A percentile compares a stretch with the other conserved stretches of the same genome.
phyloP scores from a whole-genome alignment of 176 grass and related monocot species.

The Chrysopogon serrulatus region DNA sequence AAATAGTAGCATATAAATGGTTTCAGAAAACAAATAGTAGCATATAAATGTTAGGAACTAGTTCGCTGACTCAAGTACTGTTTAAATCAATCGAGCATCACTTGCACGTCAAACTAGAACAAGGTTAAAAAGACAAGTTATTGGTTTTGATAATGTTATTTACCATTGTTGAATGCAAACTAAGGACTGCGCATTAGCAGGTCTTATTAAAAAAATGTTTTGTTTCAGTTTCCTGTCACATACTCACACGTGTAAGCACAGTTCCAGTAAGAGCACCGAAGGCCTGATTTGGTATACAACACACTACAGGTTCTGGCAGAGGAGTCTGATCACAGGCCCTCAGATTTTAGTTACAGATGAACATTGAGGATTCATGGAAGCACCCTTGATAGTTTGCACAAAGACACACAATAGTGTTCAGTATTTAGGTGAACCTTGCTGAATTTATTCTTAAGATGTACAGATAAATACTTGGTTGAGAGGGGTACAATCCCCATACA shows the following conservation, averaged over 20 bases:
- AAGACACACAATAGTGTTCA: background rate
- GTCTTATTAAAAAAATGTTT: background rate
- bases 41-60: background rate
- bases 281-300: background rate
- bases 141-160: background rate
- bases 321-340: background rate
- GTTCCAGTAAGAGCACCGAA: background rate
- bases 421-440: slow-evolving; percentile 5
- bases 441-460: background rate
- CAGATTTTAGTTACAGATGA: background rate
- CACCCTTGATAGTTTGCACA: background rate
- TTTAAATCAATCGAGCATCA: background rate
- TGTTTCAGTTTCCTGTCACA: background rate
- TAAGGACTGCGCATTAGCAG: background rate
- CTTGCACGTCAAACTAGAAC: background rate
- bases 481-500: background rate
- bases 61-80: background rate
- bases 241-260: background rate
- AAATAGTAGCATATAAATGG: background rate
- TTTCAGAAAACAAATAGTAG: too few species aligned
- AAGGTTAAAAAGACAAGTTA: background rate
- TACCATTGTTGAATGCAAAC: background rate
- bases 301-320: background rate
- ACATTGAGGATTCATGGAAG: background rate
- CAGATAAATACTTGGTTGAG: background rate